Conservation (phyloP, 176 grass and related monocot genomes). For the maize (Zea mays) region DNA sequence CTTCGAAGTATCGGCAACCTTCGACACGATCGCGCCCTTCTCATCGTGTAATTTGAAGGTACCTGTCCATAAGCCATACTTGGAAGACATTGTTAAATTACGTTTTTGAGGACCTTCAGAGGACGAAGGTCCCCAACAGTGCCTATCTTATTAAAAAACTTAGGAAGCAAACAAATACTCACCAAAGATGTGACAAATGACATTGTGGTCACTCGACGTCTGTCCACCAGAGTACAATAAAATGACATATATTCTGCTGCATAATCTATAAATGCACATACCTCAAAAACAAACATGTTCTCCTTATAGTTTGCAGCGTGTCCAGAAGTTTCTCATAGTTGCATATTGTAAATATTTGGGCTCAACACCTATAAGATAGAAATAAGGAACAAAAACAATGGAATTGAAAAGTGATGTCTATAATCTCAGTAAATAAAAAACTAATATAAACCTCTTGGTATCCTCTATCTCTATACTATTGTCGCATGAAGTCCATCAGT, state of each 20-base stretch:
- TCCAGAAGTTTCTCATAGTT: slow-evolving; percentile 99
- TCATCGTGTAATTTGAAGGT: too few relatives aligned
- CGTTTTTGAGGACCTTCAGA: too few relatives aligned
- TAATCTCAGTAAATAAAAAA: slow-evolving; percentile 15
- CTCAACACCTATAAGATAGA: slow-evolving; percentile 60
- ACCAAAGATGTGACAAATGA: too few relatives aligned
- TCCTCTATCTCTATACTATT: slow-evolving; percentile 79
- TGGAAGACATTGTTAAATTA: too few relatives aligned
- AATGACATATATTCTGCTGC: not conserved
- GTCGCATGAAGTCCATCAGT: slow-evolving; percentile 85
- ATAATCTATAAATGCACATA: slow-evolving; percentile 34
- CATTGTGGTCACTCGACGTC: too few relatives aligned
- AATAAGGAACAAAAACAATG: slow-evolving; percentile 22
- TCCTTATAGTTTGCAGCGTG: slow-evolving; percentile 98
- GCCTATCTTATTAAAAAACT: too few relatives aligned
- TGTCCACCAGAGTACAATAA: not conserved
- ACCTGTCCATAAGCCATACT: too few relatives aligned
- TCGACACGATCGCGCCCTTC: too few relatives aligned
- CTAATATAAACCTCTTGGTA: slow-evolving; percentile 79
- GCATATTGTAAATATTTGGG: slow-evolving; percentile 99
- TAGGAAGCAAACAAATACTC: too few relatives aligned
- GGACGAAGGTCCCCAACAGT: too few relatives aligned
- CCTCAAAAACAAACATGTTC: slow-evolving; percentile 99
- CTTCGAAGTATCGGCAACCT: too few relatives aligned
- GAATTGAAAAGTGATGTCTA: slow-evolving; percentile 2